Percentiles rank a stretch among this genome's conserved stretches.
These are phyloP conservation scores for Thelephora aurantiotincta DNA, from an alignment of 768 basidiomycete species.

Conservation along the genomic window DNA sequence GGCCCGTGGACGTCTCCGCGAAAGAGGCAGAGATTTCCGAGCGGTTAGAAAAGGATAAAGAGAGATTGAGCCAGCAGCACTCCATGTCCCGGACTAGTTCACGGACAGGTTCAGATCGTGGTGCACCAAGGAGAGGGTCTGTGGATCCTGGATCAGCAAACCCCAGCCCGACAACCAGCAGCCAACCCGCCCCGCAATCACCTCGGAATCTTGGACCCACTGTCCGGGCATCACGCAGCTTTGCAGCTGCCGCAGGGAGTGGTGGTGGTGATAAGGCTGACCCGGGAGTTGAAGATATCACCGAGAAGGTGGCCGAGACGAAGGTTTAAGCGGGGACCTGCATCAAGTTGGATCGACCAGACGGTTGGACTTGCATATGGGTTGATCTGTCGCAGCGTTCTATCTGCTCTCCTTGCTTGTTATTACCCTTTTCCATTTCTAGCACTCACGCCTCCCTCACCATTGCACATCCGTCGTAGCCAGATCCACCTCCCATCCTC, in stretches of 20 bases:
- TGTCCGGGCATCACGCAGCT: constrained; percentile 65
- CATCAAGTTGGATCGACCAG: background rate
- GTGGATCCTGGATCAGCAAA: constrained; percentile 17
- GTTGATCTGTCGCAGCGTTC: too few species aligned
- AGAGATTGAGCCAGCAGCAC: constrained; percentile 16
- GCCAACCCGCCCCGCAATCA: constrained; percentile 8
- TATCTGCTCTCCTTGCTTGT: too few species aligned
- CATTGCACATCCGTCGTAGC: too few species aligned
- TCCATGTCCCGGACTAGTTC: constrained; percentile 32
- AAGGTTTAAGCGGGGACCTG: constrained; percentile 13
- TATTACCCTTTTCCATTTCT: too few species aligned
- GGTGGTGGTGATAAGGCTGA: constrained; percentile 15
- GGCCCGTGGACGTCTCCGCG: constrained; percentile 73
- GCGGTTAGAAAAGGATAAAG: constrained; percentile 50
- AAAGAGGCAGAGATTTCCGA: constrained; percentile 67
- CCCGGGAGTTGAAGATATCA: constrained; percentile 10
- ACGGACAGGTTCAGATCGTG: constrained; percentile 17
- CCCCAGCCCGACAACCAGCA: constrained; percentile 15
- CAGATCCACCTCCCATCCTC: too few species aligned
- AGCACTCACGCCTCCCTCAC: too few species aligned
- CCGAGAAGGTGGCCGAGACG: constrained; percentile 24
- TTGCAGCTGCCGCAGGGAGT: constrained; percentile 48
- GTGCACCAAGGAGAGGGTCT: constrained; percentile 10
- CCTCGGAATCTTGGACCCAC: constrained; percentile 8
- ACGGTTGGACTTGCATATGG: too few species aligned